These are phyloP conservation scores for Rhododendron vialii DNA, from an alignment of 148 eudicot species.

Conservation along the genomic window DNA sequence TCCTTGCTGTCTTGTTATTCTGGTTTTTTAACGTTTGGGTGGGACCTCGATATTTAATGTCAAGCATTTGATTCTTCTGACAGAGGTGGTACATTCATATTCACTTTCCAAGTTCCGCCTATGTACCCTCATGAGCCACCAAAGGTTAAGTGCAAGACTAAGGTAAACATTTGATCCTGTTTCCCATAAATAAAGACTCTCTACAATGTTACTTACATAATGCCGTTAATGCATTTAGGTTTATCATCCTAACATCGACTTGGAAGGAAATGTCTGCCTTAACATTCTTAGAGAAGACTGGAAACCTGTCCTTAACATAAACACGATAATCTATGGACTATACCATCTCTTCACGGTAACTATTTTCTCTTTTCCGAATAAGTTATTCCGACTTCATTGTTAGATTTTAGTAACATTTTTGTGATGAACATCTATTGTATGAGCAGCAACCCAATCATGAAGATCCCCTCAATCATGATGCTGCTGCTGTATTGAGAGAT, in stretches of 20 bases:
- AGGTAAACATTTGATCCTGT: conserved; percentile 26
- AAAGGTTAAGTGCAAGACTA: conserved; percentile 72
- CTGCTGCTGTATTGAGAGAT: conserved; percentile 87
- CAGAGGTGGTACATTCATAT: conserved; percentile 58
- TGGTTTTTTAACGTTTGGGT: background rate
- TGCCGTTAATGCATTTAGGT: conserved; percentile 23
- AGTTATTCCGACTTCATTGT: background rate
- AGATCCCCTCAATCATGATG: conserved; percentile 93
- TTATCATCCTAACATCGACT: conserved; percentile 90
- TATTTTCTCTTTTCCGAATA: background rate
- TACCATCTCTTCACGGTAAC: conserved; percentile 83
- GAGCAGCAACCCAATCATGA: conserved; percentile 87
- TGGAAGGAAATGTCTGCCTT: conserved; percentile 93
- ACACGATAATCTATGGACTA: conserved; percentile 79
- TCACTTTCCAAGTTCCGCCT: conserved; percentile 57
- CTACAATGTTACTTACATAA: background rate
- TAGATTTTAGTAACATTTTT: background rate
- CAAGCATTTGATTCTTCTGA: conserved; percentile 6
- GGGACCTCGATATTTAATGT: background rate
- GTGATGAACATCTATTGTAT: background rate
- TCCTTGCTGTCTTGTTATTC: too few relatives aligned
- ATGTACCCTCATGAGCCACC: conserved; percentile 73
- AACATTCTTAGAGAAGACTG: conserved; percentile 94
- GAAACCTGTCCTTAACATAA: conserved; percentile 85
- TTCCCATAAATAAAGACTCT: background rate